These are phyloP conservation scores for Umbellularia californica DNA, from an alignment of 164 flowering plant genomes.

Conservation along the genomic window DNA sequence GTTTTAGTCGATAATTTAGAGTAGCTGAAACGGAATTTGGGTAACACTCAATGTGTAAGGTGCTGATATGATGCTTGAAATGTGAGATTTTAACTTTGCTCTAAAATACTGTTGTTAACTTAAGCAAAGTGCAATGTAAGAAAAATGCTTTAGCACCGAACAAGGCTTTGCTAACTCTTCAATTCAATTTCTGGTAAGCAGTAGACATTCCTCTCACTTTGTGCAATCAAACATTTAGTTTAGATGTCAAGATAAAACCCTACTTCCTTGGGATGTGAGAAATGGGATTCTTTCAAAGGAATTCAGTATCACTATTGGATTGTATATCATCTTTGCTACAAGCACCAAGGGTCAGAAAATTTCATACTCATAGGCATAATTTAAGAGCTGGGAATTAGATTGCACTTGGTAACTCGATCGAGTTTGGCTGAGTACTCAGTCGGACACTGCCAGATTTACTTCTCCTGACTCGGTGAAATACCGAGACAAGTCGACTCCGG, in stretches of 20 bases:
- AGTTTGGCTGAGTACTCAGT: too few species aligned
- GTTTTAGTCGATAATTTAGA: not conserved
- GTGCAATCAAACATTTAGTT: not conserved
- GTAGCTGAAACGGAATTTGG: not conserved
- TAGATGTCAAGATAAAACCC: not conserved
- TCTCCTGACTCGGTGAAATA: too few species aligned
- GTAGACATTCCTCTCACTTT: not conserved
- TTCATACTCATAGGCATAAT: too few species aligned
- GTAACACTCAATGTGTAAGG: not conserved
- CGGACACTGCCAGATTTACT: too few species aligned
- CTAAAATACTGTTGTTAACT: too few species aligned
- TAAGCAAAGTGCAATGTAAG: not conserved
- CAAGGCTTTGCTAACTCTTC: not conserved
- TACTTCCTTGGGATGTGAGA: not conserved
- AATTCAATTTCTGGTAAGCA: not conserved
- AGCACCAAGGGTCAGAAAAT: too few species aligned
- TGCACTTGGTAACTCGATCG: too few species aligned
- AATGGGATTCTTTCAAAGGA: too few species aligned
- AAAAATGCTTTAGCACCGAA: not conserved
- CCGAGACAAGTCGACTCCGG: too few species aligned
- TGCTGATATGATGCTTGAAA: not conserved
- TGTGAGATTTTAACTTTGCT: not conserved
- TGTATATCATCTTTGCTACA: too few species aligned
- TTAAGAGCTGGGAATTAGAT: too few species aligned
- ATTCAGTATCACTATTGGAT: too few species aligned